Conservation (phyloP, 1,139 yeast genomes). For the Lodderomyces parapsilosis region DNA sequence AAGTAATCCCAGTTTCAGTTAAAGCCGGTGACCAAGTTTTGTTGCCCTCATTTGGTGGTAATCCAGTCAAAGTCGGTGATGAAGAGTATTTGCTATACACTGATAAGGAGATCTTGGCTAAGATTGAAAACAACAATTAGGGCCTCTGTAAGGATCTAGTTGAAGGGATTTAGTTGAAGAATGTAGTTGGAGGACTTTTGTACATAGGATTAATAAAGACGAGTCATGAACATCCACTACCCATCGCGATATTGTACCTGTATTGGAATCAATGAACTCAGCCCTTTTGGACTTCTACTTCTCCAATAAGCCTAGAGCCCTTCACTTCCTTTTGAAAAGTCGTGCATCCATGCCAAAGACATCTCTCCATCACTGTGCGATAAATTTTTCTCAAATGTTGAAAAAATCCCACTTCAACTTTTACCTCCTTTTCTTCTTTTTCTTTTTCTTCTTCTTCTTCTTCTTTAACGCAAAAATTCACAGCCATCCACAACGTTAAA, state of each 20-base stretch:
- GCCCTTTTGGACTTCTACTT: too few relatives aligned
- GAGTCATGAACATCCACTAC: too few relatives aligned
- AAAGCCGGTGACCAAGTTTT: conserved; percentile 88
- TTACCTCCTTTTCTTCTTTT: too few relatives aligned
- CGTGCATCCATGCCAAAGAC: neutral
- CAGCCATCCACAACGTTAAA: conserved; percentile 65
- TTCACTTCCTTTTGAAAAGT: neutral
- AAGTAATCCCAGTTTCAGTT: conserved; percentile 69
- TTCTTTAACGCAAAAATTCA: conserved; percentile 59
- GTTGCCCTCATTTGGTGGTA: conserved; percentile 89
- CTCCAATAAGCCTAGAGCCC: too few relatives aligned
- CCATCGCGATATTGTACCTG: too few relatives aligned
- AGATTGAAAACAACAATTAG: conserved; percentile 50
- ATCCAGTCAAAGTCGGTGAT: conserved; percentile 83
- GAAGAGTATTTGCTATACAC: conserved; percentile 76
- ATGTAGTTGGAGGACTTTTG: conserved; percentile 1
- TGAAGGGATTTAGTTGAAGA: neutral
- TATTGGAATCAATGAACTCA: too few relatives aligned
- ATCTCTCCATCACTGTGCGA: neutral
- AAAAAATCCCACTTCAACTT: neutral
- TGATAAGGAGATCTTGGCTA: conserved; percentile 93
- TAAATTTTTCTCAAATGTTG: neutral
- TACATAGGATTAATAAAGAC: conserved; percentile 2
- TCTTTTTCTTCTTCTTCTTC: conserved; percentile 16
- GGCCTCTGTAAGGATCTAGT: neutral